Evolutionary conservation across 257 asterid species (phyloP).

Genomic region (Coffea eugenioides): DNA sequence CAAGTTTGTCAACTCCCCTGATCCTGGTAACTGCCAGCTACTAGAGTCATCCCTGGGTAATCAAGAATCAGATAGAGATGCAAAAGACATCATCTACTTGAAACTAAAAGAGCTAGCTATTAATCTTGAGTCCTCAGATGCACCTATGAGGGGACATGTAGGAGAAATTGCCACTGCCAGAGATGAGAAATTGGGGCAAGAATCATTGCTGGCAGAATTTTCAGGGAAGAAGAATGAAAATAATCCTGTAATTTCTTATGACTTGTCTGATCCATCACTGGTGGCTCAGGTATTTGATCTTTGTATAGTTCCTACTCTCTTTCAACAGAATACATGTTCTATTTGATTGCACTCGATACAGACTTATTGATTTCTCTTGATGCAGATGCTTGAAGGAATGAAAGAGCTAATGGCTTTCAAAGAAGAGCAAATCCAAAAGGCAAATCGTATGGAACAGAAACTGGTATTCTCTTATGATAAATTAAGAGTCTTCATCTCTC

Average conservation of each 20-base stretch:
- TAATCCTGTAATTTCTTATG: constrained; percentile 29
- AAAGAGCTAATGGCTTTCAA: constrained; percentile 51
- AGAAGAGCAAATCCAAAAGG: constrained; percentile 46
- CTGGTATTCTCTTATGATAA: constrained; percentile 44
- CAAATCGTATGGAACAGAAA: constrained; percentile 47
- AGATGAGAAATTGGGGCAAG: constrained; percentile 32
- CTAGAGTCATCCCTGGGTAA: constrained; percentile 25
- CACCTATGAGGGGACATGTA: constrained; percentile 22
- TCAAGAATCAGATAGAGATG: constrained; percentile 31
- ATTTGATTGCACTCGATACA: neutral
- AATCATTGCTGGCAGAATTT: constrained; percentile 31
- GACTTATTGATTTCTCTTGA: neutral
- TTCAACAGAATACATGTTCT: neutral
- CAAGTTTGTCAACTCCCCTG: constrained; percentile 29
- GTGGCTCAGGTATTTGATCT: constrained; percentile 51
- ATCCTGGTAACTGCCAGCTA: constrained; percentile 30
- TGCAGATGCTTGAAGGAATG: constrained; percentile 54
- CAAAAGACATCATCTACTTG: constrained; percentile 44
- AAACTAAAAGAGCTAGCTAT: constrained; percentile 56
- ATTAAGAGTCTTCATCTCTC: neutral
- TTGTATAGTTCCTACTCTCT: constrained; percentile 13
- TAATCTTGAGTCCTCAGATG: constrained; percentile 21
- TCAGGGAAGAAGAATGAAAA: constrained; percentile 29
- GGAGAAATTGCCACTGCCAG: constrained; percentile 32
- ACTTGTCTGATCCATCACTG: constrained; percentile 35